Percentiles rank a stretch among this genome's conserved stretches.
These are phyloP conservation scores for Kazachstania bromeliacearum DNA, from an alignment of 805 yeast species.

Conservation along the genomic window DNA sequence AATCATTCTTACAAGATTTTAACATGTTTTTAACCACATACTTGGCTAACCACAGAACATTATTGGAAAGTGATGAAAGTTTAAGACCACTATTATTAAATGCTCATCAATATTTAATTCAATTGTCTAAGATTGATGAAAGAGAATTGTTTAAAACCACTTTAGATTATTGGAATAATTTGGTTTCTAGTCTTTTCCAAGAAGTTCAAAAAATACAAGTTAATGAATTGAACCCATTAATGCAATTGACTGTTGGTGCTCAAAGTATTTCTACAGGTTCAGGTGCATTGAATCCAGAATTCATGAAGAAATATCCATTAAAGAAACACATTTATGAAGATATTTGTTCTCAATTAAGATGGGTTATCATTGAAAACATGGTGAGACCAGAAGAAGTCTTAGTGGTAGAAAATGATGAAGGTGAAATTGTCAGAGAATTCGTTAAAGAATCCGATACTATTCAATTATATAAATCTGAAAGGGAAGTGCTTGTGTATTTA, in stretches of 20 bases:
- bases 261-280: slow-evolving; percentile 37
- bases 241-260: slow-evolving; percentile 49
- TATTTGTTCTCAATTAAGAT: slow-evolving; percentile 71
- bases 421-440: slow-evolving; percentile 95
- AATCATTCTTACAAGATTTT: slow-evolving; percentile 88
- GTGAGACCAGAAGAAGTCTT: slow-evolving; percentile 97
- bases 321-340: slow-evolving; percentile 79
- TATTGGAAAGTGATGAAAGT: slow-evolving; percentile 49
- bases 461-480: slow-evolving; percentile 87
- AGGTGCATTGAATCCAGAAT: slow-evolving; percentile 81
- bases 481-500: slow-evolving; percentile 89
- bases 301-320: slow-evolving; percentile 67
- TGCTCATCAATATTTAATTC: slow-evolving; percentile 73
- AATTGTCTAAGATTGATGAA: slow-evolving; percentile 84
- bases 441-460: slow-evolving; percentile 96
- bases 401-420: slow-evolving; percentile 96
- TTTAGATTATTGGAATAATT: slow-evolving; percentile 85
- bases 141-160: slow-evolving; percentile 93
- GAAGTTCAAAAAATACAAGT: slow-evolving; percentile 79
- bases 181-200: slow-evolving; percentile 72
- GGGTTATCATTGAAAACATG: slow-evolving; percentile 95
- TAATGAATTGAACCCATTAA: slow-evolving; percentile 61
- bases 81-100: slow-evolving; percentile 52
- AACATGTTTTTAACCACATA: slow-evolving; percentile 89
- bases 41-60: slow-evolving; percentile 58